Evolutionary conservation across 805 yeast species (phyloP).

Genomic region (Candida peoriensis): DNA sequence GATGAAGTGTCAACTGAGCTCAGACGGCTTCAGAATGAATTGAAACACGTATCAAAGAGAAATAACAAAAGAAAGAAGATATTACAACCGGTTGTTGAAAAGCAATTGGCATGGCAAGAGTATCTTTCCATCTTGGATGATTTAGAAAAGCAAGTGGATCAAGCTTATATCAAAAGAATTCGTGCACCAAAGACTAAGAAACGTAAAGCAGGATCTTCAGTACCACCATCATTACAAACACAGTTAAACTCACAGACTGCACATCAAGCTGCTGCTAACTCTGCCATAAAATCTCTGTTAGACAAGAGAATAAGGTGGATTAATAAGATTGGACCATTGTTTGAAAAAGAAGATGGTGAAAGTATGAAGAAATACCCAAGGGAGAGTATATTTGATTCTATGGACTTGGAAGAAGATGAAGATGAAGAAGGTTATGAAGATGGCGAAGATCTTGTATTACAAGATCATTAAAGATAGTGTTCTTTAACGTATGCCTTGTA

Average conservation of each 20-base stretch:
- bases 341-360: slow-evolving; percentile 33
- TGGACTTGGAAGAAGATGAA: slow-evolving; percentile 27
- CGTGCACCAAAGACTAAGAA: slow-evolving; percentile 57
- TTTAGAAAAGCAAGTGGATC: slow-evolving; percentile 94
- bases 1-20: slow-evolving; percentile 90
- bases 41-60: slow-evolving; percentile 52
- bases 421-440: slow-evolving; percentile 26
- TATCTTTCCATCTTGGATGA: slow-evolving; percentile 87
- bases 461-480: slow-evolving; percentile 12
- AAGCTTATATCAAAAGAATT: slow-evolving; percentile 78
- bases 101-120: slow-evolving; percentile 93
- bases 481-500: slow-evolving; percentile 1
- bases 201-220: slow-evolving; percentile 26
- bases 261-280: slow-evolving; percentile 67
- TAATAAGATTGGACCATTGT: slow-evolving; percentile 80
- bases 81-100: slow-evolving; percentile 71
- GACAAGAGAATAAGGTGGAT: slow-evolving; percentile 92
- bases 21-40: slow-evolving; percentile 62
- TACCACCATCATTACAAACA: slow-evolving; percentile 27
- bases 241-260: slow-evolving; percentile 30
- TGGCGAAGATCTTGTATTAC: slow-evolving; percentile 28
- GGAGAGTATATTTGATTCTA: slow-evolving; percentile 19
- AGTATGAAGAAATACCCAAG: slow-evolving; percentile 19
- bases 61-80: slow-evolving; percentile 65
- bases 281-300: slow-evolving; percentile 70